Evolutionary conservation across 2,329 filamentous ascomycete genomes (phyloP), one percentile per base, ranked within the genome.

Genomic region (Emmonsiellopsis sp.): DNA sequence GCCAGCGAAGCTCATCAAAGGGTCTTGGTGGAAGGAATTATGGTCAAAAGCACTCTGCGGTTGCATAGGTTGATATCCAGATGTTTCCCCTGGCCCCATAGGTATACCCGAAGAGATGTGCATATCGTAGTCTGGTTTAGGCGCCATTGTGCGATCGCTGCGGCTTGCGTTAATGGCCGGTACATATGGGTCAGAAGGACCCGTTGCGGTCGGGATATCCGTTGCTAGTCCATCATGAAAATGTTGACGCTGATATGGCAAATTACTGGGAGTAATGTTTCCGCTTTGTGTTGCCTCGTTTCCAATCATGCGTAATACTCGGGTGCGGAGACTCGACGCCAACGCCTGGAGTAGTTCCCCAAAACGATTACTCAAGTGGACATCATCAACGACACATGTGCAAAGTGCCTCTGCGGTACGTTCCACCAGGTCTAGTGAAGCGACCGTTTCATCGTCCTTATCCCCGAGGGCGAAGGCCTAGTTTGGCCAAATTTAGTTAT

Each of bases 321-420:
- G 53, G 35, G 38, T 58, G 13, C 56, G 56, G 43, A 59, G 54
- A 43, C 56, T 59, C 8, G 56, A 38, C 15, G 51, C 55, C 37
- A 60, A 53, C 11, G 58, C 58, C 11, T 55, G 52, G 31, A 60
- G 55, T 2, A 60, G 51, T 40, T 60, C 58, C 6, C 58, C 58
- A 44, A 93, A 93, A 7, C 87, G 81, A 55, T 87, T 89, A 32
- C 74, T 76, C 3, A 82, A 73, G 63, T 82, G 79, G 7, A 81
- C 78, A 60, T 82, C 79, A 58, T 82, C 79, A 11, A 81, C 79
- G 32, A 80, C 78, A 62, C 74, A 77, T 31, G 72, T 76, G 38
- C 74, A 72, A 41, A 82, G 69, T 7, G 76, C 77, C 41, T 74
- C 70, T 5, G 79, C 75, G 1, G 76, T 78, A 15, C 72, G 69